Evolutionary conservation across 108 stramenopile species (phyloP).

Genomic region (Stephanodiscus minutulus): DNA sequence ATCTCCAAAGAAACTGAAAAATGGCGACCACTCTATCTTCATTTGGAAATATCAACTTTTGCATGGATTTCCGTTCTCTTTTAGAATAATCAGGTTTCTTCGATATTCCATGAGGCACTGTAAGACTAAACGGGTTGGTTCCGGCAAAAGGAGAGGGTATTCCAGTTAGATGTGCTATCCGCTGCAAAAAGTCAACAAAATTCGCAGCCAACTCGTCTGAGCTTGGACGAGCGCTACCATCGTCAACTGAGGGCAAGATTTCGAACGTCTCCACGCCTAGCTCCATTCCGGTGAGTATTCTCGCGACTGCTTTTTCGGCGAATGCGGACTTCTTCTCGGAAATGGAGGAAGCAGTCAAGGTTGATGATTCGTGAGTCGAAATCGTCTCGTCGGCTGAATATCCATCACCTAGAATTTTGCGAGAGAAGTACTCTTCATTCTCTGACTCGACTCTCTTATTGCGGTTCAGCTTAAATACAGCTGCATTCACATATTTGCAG

Average conservation of each 20-base stretch:
- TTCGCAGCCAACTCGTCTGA: constrained; percentile 62
- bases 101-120: constrained; percentile 34
- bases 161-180: constrained; percentile 48
- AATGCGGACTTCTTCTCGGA: constrained; percentile 21
- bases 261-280: constrained; percentile 40
- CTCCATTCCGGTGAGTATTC: constrained; percentile 29
- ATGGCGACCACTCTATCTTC: constrained; percentile 30
- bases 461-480: constrained; percentile 26
- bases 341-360: background rate
- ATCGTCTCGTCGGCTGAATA: constrained; percentile 21
- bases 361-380: constrained; percentile 26
- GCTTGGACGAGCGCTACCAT: constrained; percentile 9
- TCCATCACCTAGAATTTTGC: constrained; percentile 8
- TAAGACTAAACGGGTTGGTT: constrained; percentile 56
- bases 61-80: constrained; percentile 39
- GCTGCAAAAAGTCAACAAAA: constrained; percentile 65
- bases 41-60: constrained; percentile 38
- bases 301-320: constrained; percentile 26
- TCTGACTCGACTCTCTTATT: constrained; percentile 15
- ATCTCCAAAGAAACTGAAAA: constrained; percentile 31
- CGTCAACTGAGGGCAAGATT: constrained; percentile 14
- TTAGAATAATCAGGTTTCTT: constrained; percentile 14
- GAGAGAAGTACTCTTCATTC: constrained; percentile 2
- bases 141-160: constrained; percentile 55
- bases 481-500: constrained; percentile 50